Conservation (phyloP, 306 rosid genomes). For the Pterocarpus santalinus region DNA sequence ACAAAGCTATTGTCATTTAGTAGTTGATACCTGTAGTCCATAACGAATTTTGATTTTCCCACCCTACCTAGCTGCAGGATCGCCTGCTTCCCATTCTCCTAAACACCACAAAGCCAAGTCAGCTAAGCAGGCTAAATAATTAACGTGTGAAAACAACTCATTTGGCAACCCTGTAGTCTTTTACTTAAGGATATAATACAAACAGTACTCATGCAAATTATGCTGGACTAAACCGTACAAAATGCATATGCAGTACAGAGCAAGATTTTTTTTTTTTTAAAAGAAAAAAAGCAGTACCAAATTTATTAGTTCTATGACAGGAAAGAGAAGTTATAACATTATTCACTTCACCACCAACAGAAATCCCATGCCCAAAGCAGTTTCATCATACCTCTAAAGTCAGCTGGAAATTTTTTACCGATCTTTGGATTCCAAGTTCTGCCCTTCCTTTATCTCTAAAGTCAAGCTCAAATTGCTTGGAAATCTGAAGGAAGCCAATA, state of each 20-base stretch:
- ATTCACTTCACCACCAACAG: not conserved
- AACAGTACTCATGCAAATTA: too few relatives aligned
- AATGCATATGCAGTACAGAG: too few relatives aligned
- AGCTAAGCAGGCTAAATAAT: not conserved
- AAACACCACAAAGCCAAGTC: conserved; percentile 29
- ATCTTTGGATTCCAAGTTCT: conserved; percentile 74
- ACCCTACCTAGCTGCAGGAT: conserved; percentile 91
- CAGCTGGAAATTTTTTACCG: conserved; percentile 90
- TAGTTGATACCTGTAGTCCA: conserved; percentile 83
- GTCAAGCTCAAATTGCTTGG: conserved; percentile 86
- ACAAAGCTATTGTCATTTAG: conserved; percentile 21
- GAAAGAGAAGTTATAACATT: not conserved
- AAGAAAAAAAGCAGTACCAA: not conserved
- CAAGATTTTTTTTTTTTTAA: too few relatives aligned
- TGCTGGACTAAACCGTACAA: too few relatives aligned
- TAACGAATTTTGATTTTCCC: conserved; percentile 76
- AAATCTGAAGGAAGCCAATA: conserved; percentile 55
- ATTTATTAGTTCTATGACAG: not conserved
- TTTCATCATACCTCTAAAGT: conserved; percentile 69
- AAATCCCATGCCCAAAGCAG: not conserved
- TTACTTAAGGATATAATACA: not conserved
- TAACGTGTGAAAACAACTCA: not conserved
- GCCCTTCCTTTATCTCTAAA: conserved; percentile 88
- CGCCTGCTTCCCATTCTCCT: conserved; percentile 87
- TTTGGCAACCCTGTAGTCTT: not conserved